These are phyloP conservation scores for Curvularia eragrostidis DNA, from an alignment of 2,329 filamentous ascomycete genomes.

Conservation along the genomic window DNA sequence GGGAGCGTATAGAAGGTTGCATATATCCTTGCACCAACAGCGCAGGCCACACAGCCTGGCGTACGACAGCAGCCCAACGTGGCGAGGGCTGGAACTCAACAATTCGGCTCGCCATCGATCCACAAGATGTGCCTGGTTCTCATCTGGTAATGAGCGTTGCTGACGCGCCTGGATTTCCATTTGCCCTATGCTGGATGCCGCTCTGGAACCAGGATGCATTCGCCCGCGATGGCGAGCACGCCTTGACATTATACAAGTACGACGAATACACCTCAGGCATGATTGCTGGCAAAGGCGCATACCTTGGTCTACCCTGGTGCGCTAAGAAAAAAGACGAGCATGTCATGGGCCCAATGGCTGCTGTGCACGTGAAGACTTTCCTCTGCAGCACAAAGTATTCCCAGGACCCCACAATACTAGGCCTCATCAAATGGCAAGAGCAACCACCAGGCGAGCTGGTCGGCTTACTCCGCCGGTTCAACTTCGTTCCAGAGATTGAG, in stretches of 20 bases:
- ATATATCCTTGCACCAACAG: conserved; percentile 87
- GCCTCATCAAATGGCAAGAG: conserved; percentile 86
- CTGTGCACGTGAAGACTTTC: conserved; percentile 80
- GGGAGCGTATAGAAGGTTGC: conserved; percentile 84
- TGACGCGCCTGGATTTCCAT: conserved; percentile 84
- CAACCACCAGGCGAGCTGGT: conserved; percentile 74
- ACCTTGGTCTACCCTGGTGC: conserved; percentile 83
- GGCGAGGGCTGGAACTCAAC: conserved; percentile 89
- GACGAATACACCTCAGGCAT: conserved; percentile 87
- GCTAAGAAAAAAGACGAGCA: conserved; percentile 75
- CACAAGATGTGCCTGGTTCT: conserved; percentile 78
- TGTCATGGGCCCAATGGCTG: conserved; percentile 79
- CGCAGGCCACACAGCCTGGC: conserved; percentile 81
- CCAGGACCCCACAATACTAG: conserved; percentile 85
- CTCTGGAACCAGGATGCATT: conserved; percentile 94
- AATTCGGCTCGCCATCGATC: conserved; percentile 77
- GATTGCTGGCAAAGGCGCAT: conserved; percentile 78
- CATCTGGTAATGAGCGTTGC: conserved; percentile 91
- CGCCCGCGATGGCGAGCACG: conserved; percentile 81
- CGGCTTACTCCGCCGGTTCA: conserved; percentile 77
- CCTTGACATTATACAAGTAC: conserved; percentile 83
- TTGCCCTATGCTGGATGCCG: conserved; percentile 90
- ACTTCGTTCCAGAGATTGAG: conserved; percentile 96
- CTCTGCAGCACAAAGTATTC: conserved; percentile 95
- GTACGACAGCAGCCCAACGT: conserved; percentile 79